Base-by-base conservation (phyloP, 495 filamentous ascomycete species). In the Bacidia rubella region DNA sequence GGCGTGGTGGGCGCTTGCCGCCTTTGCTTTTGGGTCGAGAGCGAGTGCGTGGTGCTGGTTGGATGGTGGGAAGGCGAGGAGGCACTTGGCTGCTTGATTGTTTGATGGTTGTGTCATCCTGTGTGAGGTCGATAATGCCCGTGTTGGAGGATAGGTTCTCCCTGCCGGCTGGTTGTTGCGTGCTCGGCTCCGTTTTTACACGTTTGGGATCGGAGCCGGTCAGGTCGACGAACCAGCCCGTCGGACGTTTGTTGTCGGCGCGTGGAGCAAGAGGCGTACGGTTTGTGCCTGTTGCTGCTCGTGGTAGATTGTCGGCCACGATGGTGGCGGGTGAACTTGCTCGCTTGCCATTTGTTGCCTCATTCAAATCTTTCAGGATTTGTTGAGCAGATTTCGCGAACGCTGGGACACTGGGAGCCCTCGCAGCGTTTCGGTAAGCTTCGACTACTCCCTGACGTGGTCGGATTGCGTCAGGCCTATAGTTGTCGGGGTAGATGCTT, bases 61-160 rank as follows among this genome's bases (percentile, higher is more conserved):
- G 25, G 35, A 42, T n/a, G 48, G n/a, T 45, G 23, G 54, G 2
- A 35, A 15, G 7, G 29, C 29, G 29, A 7, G 29, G 15, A 15
- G 29, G 29, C 15, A 35, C 5, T 15, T 35, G 29, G 15, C 29
- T 35, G 29, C 7, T 7, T 7, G 29, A 35, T 15, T 5, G 5
- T 15, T 35, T 35, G 5, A 35, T 47, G 45, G 39, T 5, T 10
- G 44, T 11, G 2, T 27, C 35, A 11, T 57, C 47, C 19, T 43
- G 40, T 11, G 45, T 57, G 21, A 57, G 55, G 26, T 57, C 51
- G 15, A 57, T 54, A n/a, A 49, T 12, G 11, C 39, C 41, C 5
- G 12, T 35, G 15, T 35, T 35, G 29, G 29, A 35, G 29, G 7
- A 35, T 47, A 4, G 1, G 51, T 25, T 40, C 38, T 44, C 7